Conservation (phyloP, 192 early-diverging fungal genomes). For the Backusella australiensis region DNA sequence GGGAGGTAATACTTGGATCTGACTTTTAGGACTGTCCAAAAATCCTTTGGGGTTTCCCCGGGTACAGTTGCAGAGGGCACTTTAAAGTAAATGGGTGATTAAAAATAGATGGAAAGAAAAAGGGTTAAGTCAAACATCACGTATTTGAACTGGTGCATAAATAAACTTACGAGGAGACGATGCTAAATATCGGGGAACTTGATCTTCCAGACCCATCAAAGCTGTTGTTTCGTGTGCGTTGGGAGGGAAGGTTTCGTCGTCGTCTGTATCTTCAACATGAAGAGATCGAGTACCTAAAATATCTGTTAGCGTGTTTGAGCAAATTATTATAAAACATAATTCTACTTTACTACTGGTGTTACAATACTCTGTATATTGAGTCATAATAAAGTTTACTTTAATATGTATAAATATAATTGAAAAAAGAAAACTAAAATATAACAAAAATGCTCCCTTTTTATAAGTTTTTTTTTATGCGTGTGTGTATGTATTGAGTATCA, state of each 20-base stretch:
- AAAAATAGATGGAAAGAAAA: neutral
- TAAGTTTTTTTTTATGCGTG: neutral
- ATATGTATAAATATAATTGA: neutral
- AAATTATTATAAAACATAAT: neutral
- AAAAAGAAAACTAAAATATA: neutral
- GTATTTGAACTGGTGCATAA: neutral
- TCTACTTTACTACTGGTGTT: slow-evolving; percentile 2
- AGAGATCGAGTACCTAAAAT: neutral
- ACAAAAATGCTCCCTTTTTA: slow-evolving; percentile 1
- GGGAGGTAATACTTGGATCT: slow-evolving; percentile 92
- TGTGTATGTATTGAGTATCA: neutral
- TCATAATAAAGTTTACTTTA: neutral
- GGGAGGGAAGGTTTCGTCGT: slow-evolving; percentile 14
- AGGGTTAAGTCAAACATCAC: neutral
- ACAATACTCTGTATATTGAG: neutral
- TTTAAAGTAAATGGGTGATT: neutral
- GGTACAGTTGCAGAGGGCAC: neutral
- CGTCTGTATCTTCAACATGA: slow-evolving; percentile 13
- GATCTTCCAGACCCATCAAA: slow-evolving; percentile 2
- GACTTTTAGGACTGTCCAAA: slow-evolving; percentile 44
- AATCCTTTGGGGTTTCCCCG: slow-evolving; percentile 23
- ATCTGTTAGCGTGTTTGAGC: neutral
- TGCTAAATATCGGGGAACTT: slow-evolving; percentile 21
- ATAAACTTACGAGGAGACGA: slow-evolving; percentile 24
- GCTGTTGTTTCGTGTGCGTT: slow-evolving; percentile 6